These are phyloP conservation scores for Boletus mariae DNA, from an alignment of 1,284 basidiomycete species.

Conservation along the genomic window DNA sequence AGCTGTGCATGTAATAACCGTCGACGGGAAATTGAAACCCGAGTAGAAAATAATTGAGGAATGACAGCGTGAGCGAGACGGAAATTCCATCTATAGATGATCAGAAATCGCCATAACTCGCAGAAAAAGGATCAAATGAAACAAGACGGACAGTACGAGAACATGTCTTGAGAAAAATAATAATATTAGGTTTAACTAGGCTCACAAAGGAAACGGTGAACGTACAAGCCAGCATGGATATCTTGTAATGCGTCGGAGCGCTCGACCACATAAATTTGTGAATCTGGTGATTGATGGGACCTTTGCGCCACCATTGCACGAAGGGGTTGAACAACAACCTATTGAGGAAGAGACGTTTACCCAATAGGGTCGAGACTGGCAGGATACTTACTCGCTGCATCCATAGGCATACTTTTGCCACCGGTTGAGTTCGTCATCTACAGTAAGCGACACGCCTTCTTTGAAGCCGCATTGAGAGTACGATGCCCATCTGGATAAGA, in stretches of 20 bases:
- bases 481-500: conserved; percentile 64
- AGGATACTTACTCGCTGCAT: conserved; percentile 14
- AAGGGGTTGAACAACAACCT: conserved; percentile 79
- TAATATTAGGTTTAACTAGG: conserved; percentile 2
- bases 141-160: conserved; percentile 64
- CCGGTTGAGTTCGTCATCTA: conserved; percentile 76
- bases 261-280: conserved; percentile 73
- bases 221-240: conserved; percentile 72
- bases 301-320: conserved; percentile 64
- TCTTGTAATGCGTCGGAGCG: conserved; percentile 81
- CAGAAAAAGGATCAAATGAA: background rate
- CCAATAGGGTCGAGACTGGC: conserved; percentile 1
- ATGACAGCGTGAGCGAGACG: conserved; percentile 57
- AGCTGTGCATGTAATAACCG: conserved; percentile 67
- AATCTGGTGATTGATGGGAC: conserved; percentile 77
- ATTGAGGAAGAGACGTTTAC: conserved; percentile 34
- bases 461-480: conserved; percentile 80
- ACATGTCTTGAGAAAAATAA: conserved; percentile 59
- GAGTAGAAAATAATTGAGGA: conserved; percentile 70
- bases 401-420: conserved; percentile 90
- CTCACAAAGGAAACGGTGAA: conserved; percentile 31
- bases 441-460: conserved; percentile 83
- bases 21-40: conserved; percentile 66
- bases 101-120: background rate
- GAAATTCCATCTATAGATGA: conserved; percentile 65